Percentiles rank a stretch among this genome's conserved stretches.
phyloP scores from a whole-genome alignment of 108 stramenopile genomes.

The Cyclotella distinguenda region DNA sequence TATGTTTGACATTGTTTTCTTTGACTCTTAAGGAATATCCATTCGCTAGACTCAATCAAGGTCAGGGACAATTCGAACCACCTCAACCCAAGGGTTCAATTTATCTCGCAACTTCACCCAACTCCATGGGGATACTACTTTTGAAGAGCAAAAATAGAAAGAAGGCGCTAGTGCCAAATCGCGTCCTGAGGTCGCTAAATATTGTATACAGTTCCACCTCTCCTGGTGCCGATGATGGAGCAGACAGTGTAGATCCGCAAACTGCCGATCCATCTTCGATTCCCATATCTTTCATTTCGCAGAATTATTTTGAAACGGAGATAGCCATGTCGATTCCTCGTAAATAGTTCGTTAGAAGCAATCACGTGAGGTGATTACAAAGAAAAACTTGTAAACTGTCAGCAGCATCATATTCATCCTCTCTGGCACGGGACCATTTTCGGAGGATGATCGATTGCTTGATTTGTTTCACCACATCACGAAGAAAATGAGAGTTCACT shows the following conservation, averaged over 20 bases:
- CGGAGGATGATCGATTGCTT: neutral
- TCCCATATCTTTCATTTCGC: conserved; percentile 52
- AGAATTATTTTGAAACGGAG: conserved; percentile 53
- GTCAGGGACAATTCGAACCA: conserved; percentile 82
- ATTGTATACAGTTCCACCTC: conserved; percentile 70
- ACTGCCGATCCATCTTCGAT: conserved; percentile 67
- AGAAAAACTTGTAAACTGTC: no score
- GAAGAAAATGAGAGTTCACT: no score
- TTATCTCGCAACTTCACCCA: conserved; percentile 73
- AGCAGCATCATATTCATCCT: no score
- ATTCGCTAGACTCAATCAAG: conserved; percentile 71
- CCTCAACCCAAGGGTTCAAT: conserved; percentile 68
- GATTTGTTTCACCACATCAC: no score
- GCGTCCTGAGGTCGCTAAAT: conserved; percentile 63
- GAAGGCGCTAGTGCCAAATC: conserved; percentile 54
- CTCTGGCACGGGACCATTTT: neutral
- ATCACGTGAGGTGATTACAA: no score
- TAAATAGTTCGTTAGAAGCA: neutral
- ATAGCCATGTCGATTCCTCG: conserved; percentile 33
- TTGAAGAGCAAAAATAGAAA: conserved; percentile 56
- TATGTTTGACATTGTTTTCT: conserved; percentile 1
- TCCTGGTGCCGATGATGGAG: conserved; percentile 13
- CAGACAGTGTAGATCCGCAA: conserved; percentile 20
- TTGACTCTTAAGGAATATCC: conserved; percentile 53
- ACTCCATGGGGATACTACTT: conserved; percentile 81